Evolutionary conservation across 140 eudicot species (phyloP).

Genomic region (Cichorium intybus): DNA sequence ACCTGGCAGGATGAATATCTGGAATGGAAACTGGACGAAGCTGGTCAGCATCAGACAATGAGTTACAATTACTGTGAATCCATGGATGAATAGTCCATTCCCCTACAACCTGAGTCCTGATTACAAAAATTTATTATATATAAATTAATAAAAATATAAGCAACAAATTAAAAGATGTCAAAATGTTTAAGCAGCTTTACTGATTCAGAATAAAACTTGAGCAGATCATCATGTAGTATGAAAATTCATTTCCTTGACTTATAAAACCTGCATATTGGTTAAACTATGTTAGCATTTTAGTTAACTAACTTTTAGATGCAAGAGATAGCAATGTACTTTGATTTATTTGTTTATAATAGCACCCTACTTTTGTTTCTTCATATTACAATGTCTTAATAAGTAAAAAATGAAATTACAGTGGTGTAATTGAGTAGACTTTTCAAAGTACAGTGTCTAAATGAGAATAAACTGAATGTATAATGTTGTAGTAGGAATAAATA

Average conservation of each 20-base stretch:
- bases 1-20: slow-evolving; percentile 97
- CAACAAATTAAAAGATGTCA: not conserved
- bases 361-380: not conserved
- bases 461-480: no score
- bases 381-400: not conserved
- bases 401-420: not conserved
- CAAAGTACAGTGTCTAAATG: no score
- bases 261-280: slow-evolving; percentile 51
- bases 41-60: slow-evolving; percentile 81
- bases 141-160: slow-evolving; percentile 18
- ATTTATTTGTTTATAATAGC: no score
- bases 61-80: slow-evolving; percentile 97
- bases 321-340: not conserved
- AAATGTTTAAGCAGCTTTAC: slow-evolving; percentile 34
- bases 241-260: slow-evolving; percentile 98
- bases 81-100: slow-evolving; percentile 97
- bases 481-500: not conserved
- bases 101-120: slow-evolving; percentile 55
- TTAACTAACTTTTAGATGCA: no score
- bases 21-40: slow-evolving; percentile 86
- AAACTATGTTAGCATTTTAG: slow-evolving; percentile 12
- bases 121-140: not conserved
- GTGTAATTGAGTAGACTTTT: no score
- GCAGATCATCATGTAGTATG: slow-evolving; percentile 99
- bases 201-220: slow-evolving; percentile 89